Evolutionary conservation across 2,329 filamentous ascomycete species (phyloP).

Genomic region (Exophiala spinifera): DNA sequence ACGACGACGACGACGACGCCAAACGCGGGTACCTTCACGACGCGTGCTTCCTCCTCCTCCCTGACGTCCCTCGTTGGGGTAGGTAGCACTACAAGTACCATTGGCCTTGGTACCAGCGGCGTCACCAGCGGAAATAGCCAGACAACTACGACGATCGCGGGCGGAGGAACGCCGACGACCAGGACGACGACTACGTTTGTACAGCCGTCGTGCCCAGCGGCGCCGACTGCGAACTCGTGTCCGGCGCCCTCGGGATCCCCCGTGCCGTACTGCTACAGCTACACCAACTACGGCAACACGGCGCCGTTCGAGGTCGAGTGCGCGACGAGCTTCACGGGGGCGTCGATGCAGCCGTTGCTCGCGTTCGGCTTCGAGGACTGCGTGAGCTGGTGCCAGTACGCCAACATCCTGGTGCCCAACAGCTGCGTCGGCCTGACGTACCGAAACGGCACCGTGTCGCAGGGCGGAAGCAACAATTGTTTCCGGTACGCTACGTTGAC

Average conservation of each 20-base stretch:
- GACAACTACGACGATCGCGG: not conserved
- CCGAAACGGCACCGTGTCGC: not conserved
- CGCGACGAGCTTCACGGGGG: constrained; percentile 11
- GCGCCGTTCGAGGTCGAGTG: constrained; percentile 24
- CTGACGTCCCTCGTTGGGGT: not conserved
- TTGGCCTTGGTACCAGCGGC: too few species aligned
- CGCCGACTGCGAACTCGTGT: constrained; percentile 9
- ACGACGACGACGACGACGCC: not conserved
- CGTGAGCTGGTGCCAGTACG: constrained; percentile 19
- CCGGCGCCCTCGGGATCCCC: constrained; percentile 6
- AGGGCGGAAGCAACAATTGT: constrained; percentile 21
- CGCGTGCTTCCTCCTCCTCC: not conserved
- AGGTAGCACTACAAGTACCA: too few species aligned
- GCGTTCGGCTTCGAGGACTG: constrained; percentile 17
- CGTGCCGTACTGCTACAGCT: constrained; percentile 15
- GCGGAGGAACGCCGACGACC: not conserved
- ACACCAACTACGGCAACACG: constrained; percentile 11
- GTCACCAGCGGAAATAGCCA: too few species aligned
- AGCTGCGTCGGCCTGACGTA: constrained; percentile 21
- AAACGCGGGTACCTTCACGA: not conserved
- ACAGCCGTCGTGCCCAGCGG: constrained; percentile 6
- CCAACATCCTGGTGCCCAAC: constrained; percentile 9
- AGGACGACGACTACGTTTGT: not conserved
- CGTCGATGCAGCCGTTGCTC: constrained; percentile 6
- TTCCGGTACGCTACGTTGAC: constrained; percentile 10